These are phyloP conservation scores for Alternaria alternata DNA, from an alignment of 2,329 filamentous ascomycete species.

Conservation along the genomic window DNA sequence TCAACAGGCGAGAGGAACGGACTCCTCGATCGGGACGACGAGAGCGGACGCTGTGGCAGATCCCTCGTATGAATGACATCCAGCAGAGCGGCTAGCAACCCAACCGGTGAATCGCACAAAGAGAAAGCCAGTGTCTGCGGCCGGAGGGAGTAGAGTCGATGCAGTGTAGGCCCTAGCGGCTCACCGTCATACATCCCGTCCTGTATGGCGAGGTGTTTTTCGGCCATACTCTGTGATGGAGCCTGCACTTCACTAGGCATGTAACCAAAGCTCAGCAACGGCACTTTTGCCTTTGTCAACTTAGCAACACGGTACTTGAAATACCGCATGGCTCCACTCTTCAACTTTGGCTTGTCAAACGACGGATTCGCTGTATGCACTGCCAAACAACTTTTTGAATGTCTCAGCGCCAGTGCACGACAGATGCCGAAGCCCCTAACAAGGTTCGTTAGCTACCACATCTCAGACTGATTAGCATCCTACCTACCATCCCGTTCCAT, in stretches of 20 bases:
- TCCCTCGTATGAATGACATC: constrained; percentile 42
- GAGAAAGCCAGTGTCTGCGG: constrained; percentile 50
- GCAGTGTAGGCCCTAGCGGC: constrained; percentile 26
- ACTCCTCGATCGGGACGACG: constrained; percentile 32
- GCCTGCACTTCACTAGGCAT: constrained; percentile 58
- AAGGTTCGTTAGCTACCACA: not conserved
- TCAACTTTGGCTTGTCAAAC: constrained; percentile 59
- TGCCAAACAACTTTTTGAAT: constrained; percentile 63
- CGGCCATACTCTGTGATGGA: not conserved
- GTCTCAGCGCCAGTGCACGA: constrained; percentile 57
- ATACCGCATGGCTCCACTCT: constrained; percentile 59
- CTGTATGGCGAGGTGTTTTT: not conserved
- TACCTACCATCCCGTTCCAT: constrained; percentile 61
- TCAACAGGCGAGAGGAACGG: constrained; percentile 45
- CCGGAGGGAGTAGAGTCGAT: constrained; percentile 40
- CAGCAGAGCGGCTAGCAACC: constrained; percentile 44
- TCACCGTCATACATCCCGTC: not conserved
- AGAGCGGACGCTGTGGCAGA: constrained; percentile 18
- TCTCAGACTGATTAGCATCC: not conserved
- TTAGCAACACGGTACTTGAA: constrained; percentile 64
- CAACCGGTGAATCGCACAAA: constrained; percentile 51
- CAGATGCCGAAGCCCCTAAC: constrained; percentile 55
- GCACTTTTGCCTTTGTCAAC: constrained; percentile 50
- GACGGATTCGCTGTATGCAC: constrained; percentile 68
- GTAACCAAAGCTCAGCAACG: constrained; percentile 65